Evolutionary conservation across 2,329 filamentous ascomycete species (phyloP), one percentile per base, ranked within the genome.

Genomic region (Orbilia javanica): DNA sequence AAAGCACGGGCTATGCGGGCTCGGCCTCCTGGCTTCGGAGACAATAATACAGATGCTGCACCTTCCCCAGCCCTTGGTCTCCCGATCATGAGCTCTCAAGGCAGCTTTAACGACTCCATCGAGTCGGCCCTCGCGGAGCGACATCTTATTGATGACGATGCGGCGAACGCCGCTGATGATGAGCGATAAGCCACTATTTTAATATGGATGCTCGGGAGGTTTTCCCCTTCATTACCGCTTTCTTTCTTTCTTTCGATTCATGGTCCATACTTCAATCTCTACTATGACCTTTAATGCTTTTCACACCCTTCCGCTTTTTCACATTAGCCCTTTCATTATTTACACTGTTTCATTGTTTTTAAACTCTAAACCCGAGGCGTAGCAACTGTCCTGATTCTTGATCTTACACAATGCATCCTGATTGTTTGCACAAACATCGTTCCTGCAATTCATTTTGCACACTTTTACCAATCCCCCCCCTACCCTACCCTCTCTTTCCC

Each of bases 1-100:
- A 97, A 97, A 85, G 96, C 96, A 11, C 90, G 91, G 74, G 89
- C 91, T 79, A 93, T 96, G 90, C 92, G 92, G 71, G 93, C 97
- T 83, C 89, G 96, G 4, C 96, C 96, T 1, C 96, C 94, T 29
- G 94, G 79, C 31, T 73, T 82, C 34, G 70, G 77, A 7, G 64
- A 73, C 1, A 73, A 46, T 27, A 69, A n/a, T 22, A 65, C 64
- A 13, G 75, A 79, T 1, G 34, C 46, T 7, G 69, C 64, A 36
- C 68, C 75, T n/a, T 62, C 69, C 22, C 72, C 64, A 5, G 34
- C 57, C 5, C 57, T 74, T 22, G 70, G 68, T 11, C 75, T 79
- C 68, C 74, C 69, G 20, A 74, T 79, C 11, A 73, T 79, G 75
- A 73, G 64, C 62, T 73, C 69, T n/a, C 74, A 78, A 71, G 74